Evolutionary conservation across 2,329 filamentous ascomycete genomes (phyloP).

Genomic region (Raffaelea albimanens): DNA sequence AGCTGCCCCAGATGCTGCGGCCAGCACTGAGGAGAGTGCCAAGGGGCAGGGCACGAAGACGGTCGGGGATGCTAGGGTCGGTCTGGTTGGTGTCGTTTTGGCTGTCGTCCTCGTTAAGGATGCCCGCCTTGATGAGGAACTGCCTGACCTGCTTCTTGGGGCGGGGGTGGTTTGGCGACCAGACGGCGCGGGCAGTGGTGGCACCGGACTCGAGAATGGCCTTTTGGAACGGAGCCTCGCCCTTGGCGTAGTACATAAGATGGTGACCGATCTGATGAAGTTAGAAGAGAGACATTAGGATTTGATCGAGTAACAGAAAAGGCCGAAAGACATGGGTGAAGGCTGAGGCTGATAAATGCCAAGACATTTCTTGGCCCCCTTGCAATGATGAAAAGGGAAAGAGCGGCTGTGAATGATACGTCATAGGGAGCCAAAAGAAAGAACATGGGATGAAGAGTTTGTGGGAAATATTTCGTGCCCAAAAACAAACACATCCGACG

Average conservation of each 20-base stretch:
- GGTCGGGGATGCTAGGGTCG: slow-evolving; percentile 37
- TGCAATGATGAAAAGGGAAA: no score
- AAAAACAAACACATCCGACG: no score
- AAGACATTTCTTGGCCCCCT: no score
- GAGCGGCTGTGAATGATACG: no score
- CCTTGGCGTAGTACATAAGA: slow-evolving; percentile 37
- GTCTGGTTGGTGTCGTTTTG: slow-evolving; percentile 16
- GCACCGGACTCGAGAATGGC: slow-evolving; percentile 49
- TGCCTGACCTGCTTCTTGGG: slow-evolving; percentile 47
- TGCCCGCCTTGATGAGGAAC: slow-evolving; percentile 40
- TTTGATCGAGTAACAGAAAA: no score
- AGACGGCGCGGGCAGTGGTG: slow-evolving; percentile 44
- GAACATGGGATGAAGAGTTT: background rate
- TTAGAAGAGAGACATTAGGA: background rate
- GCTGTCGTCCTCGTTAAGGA: slow-evolving; percentile 18
- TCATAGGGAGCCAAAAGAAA: no score
- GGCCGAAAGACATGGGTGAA: no score
- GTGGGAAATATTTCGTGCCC: no score
- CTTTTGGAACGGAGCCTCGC: slow-evolving; percentile 36
- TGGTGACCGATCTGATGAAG: slow-evolving; percentile 54
- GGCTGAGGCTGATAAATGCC: no score
- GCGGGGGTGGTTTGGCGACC: slow-evolving; percentile 42
- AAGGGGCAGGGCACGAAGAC: slow-evolving; percentile 35
- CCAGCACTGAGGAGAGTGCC: slow-evolving; percentile 29
- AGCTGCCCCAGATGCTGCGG: slow-evolving; percentile 31